phyloP scores from a whole-genome alignment of 805 yeast species.

The Naumovozyma baii region DNA sequence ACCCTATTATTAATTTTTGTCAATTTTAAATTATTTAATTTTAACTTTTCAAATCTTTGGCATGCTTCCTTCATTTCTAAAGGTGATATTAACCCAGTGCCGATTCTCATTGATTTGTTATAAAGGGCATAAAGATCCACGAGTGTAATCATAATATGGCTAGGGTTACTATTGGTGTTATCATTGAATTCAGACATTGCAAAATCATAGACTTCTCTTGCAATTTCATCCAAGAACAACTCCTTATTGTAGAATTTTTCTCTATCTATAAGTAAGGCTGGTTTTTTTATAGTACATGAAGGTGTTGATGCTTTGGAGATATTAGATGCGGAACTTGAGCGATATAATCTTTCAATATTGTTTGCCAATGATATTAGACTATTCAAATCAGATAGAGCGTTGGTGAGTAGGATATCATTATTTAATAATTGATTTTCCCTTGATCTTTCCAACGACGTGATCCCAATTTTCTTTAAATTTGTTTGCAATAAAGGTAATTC shows the following conservation, averaged over 20 bases:
- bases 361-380: conserved; percentile 69
- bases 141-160: conserved; percentile 48
- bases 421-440: conserved; percentile 46
- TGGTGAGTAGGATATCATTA: conserved; percentile 51
- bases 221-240: conserved; percentile 52
- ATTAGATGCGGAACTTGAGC: no score
- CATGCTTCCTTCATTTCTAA: conserved; percentile 56
- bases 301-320: conserved; percentile 4
- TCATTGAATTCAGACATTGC: conserved; percentile 34
- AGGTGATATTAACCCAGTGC: conserved; percentile 61
- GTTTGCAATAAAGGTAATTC: conserved; percentile 14
- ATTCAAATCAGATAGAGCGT: conserved; percentile 68
- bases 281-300: conserved; percentile 8
- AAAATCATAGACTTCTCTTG: conserved; percentile 74
- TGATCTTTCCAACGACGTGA: conserved; percentile 55
- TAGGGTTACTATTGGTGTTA: conserved; percentile 23
- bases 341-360: conserved; percentile 52
- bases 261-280: conserved; percentile 27
- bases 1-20: conserved; percentile 32
- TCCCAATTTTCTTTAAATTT: conserved; percentile 44
- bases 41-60: conserved; percentile 42
- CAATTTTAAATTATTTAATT: conserved; percentile 37
- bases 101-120: conserved; percentile 56
- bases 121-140: conserved; percentile 55
- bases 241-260: conserved; percentile 30